Evolutionary conservation across 2,329 filamentous ascomycete genomes (phyloP).

Genomic region (Diaporthe ilicicola): DNA sequence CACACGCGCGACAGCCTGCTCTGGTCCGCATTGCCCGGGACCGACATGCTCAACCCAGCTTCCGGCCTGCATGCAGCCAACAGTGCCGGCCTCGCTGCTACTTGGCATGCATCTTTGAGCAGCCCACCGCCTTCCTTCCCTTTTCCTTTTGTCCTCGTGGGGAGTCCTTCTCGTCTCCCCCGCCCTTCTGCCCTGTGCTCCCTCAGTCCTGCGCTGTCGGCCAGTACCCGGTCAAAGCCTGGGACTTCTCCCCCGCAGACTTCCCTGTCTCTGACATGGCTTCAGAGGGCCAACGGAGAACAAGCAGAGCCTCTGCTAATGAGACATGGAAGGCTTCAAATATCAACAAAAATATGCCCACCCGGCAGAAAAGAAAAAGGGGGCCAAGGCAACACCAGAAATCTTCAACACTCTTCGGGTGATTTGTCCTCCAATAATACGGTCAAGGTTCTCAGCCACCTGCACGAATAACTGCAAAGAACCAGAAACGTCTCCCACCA

Average conservation of each 20-base stretch:
- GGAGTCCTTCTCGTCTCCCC: not conserved
- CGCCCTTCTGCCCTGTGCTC: not conserved
- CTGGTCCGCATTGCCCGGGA: not conserved
- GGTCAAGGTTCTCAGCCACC: constrained; percentile 14
- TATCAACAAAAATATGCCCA: not conserved
- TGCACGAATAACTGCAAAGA: constrained; percentile 6
- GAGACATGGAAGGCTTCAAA: not conserved
- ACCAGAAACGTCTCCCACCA: constrained; percentile 7
- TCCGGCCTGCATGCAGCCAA: not conserved
- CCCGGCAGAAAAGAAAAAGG: not conserved
- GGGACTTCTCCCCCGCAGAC: not conserved
- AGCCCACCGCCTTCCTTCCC: constrained; percentile 16
- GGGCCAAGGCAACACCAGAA: not conserved
- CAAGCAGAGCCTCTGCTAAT: not conserved
- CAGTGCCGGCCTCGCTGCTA: constrained; percentile 9
- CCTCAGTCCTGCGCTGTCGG: not conserved
- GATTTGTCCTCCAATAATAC: constrained; percentile 24
- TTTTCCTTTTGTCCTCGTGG: not conserved
- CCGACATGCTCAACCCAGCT: not conserved
- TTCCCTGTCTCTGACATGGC: not conserved
- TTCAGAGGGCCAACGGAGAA: not conserved
- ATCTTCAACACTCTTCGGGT: constrained; percentile 13
- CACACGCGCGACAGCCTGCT: not conserved
- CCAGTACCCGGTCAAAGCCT: not conserved
- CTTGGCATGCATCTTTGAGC: not conserved